Evolutionary conservation across 2,329 filamentous ascomycete species (phyloP).

Genomic region (Graphilbum sp.): DNA sequence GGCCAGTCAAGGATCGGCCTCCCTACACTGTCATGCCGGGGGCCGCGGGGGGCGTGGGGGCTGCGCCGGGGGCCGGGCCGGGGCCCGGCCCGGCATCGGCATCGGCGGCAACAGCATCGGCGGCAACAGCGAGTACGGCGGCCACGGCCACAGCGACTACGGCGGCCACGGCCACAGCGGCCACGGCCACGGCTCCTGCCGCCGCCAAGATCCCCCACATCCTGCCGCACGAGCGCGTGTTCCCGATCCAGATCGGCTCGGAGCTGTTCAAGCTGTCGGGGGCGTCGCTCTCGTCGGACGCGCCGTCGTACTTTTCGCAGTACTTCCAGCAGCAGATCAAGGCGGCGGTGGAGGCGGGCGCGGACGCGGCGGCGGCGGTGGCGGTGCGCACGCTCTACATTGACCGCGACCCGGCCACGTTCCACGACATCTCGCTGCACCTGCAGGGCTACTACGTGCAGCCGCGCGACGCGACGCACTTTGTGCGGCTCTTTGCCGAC

Average conservation of each 20-base stretch:
- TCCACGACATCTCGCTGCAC: slow-evolving; percentile 77
- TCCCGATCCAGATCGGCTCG: slow-evolving; percentile 57
- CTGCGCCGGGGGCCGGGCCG: too few species aligned
- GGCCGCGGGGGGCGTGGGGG: too few species aligned
- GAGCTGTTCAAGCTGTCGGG: slow-evolving; percentile 59
- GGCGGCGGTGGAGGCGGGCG: slow-evolving; percentile 40
- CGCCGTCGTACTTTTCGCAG: slow-evolving; percentile 89
- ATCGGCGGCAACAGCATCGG: not conserved
- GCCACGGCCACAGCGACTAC: not conserved
- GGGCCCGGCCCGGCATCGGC: too few species aligned
- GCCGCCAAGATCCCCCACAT: slow-evolving; percentile 35
- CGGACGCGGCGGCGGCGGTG: slow-evolving; percentile 23
- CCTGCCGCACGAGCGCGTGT: slow-evolving; percentile 55
- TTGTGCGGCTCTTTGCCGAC: slow-evolving; percentile 84
- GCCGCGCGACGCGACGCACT: slow-evolving; percentile 69
- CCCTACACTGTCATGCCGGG: too few species aligned
- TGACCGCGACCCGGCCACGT: slow-evolving; percentile 79
- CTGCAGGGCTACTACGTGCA: slow-evolving; percentile 81
- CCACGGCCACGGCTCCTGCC: not conserved
- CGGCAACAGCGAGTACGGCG: not conserved
- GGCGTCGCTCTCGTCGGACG: slow-evolving; percentile 59
- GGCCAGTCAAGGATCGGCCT: too few species aligned
- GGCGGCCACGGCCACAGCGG: not conserved
- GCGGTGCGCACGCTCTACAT: slow-evolving; percentile 75
- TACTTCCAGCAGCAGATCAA: slow-evolving; percentile 78